Evolutionary conservation across 139 green algal species (phyloP), one percentile per base, ranked within the genome.

Genomic region (Diplosphaera chodatii): DNA sequence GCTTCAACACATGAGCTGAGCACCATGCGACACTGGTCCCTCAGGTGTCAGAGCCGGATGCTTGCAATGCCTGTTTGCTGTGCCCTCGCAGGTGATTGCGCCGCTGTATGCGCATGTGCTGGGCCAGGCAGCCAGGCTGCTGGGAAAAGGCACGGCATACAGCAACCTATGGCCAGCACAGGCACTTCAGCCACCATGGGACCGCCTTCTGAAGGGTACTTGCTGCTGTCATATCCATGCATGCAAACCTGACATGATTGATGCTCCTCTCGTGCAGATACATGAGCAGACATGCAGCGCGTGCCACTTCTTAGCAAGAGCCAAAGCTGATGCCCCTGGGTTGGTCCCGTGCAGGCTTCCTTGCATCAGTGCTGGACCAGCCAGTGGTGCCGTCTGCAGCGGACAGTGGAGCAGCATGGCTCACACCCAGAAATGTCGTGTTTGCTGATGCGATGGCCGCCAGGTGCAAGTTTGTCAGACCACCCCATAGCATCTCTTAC

Each of bases 31-130:
- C n/a, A n/a, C n/a, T n/a, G n/a, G n/a, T n/a, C n/a, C n/a, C n/a
- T n/a, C n/a, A n/a, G n/a, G n/a, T n/a, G n/a, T n/a, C n/a, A n/a
- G n/a, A n/a, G n/a, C n/a, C n/a, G n/a, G n/a, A n/a, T n/a, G n/a
- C n/a, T n/a, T n/a, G n/a, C n/a, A n/a, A 70, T 25, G 28, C 3
- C 3, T 63, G 4, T 16, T 5, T 40, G 3, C 23, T 68, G 6
- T 63, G 56, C 10, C 37, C 27, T 48, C 8, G 10, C n/a, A 77
- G 32, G 78, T 84, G 22, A 70, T 84, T 8, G 82, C 81, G 8
- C 75, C 83, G 1, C 75, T 79, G 1, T 95, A 92, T 69, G 73
- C 77, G 0, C 64, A 69, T 13, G 70, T 90, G 30, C 71, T 93
- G 55, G 32, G 40, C 29, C 64, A 70, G 25, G 88, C 85, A 28